These are phyloP conservation scores for Neurospora hispaniola DNA, from an alignment of 495 filamentous ascomycete genomes.

Conservation along the genomic window DNA sequence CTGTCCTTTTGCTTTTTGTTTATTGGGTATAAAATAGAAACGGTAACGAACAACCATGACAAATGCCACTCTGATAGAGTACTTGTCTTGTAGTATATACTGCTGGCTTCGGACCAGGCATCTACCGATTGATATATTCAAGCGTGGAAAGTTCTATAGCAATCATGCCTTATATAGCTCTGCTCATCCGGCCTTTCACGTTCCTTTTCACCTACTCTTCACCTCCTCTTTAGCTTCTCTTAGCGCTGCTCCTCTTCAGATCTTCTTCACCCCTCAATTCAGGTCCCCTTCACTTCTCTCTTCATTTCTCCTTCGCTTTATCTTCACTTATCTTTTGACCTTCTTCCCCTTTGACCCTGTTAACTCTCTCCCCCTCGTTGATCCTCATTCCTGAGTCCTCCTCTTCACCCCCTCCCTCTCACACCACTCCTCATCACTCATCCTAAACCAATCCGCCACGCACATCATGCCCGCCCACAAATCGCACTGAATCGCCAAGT, in stretches of 20 bases:
- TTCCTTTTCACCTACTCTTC: neutral
- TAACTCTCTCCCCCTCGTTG: neutral
- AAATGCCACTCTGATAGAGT: neutral
- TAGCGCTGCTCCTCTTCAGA: neutral
- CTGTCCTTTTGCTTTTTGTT: too few species aligned
- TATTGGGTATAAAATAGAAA: neutral
- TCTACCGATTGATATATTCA: neutral
- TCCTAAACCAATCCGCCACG: constrained; percentile 18
- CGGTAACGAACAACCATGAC: neutral
- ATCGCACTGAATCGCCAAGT: constrained; percentile 21
- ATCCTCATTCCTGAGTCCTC: neutral
- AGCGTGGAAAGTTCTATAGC: neutral
- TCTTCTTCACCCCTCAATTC: neutral
- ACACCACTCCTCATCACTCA: constrained; percentile 30
- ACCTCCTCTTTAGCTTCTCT: neutral
- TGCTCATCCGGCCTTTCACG: neutral
- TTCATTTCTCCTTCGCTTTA: neutral
- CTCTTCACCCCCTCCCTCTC: constrained; percentile 7
- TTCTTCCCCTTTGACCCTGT: neutral
- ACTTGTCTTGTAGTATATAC: neutral
- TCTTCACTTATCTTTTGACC: neutral
- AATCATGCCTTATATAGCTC: neutral
- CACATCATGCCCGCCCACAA: constrained; percentile 22
- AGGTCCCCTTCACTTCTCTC: neutral
- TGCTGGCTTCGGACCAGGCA: neutral